A percentile compares a stretch with the other conserved stretches of the same genome.
phyloP scores from a whole-genome alignment of 1,139 yeast species.

The Saccharomyces hybrid region DNA sequence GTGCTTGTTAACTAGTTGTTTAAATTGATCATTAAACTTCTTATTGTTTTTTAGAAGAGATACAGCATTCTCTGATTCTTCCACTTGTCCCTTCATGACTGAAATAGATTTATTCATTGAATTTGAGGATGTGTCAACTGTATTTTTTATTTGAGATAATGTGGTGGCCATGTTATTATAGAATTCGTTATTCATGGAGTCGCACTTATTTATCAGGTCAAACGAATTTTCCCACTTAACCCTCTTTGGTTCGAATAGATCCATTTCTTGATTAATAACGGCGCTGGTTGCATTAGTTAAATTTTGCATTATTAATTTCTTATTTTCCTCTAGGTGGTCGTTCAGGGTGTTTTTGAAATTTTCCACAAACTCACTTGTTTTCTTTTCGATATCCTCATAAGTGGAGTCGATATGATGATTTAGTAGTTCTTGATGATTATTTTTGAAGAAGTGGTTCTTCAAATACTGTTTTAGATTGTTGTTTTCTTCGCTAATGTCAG shows the following conservation, averaged over 20 bases:
- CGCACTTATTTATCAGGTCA: slow-evolving; percentile 32
- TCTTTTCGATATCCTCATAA: slow-evolving; percentile 26
- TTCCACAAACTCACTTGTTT: slow-evolving; percentile 27
- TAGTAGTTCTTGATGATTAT: slow-evolving; percentile 29
- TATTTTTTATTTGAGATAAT: background rate
- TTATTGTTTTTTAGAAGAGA: slow-evolving; percentile 9
- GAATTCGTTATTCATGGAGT: slow-evolving; percentile 27
- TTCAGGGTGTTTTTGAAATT: slow-evolving; percentile 24
- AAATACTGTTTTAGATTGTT: slow-evolving; percentile 32
- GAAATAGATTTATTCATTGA: slow-evolving; percentile 15
- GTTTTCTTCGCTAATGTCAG: slow-evolving; percentile 30
- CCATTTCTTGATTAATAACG: slow-evolving; percentile 30
- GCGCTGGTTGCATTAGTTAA: slow-evolving; percentile 29
- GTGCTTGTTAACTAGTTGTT: slow-evolving; percentile 12
- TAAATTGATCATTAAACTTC: slow-evolving; percentile 14
- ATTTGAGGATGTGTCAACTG: slow-evolving; percentile 1
- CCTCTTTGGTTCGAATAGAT: slow-evolving; percentile 27
- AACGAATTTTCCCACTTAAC: slow-evolving; percentile 33
- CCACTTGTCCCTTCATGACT: slow-evolving; percentile 15
- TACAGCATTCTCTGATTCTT: slow-evolving; percentile 11
- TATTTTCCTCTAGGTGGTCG: slow-evolving; percentile 27
- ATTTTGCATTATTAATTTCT: slow-evolving; percentile 25
- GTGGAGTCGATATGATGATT: slow-evolving; percentile 25
- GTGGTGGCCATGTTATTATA: slow-evolving; percentile 5
- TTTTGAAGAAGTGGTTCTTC: slow-evolving; percentile 31